Evolutionary conservation across 345 rosid genomes (phyloP).

Genomic region (Gossypium herbaceum): DNA sequence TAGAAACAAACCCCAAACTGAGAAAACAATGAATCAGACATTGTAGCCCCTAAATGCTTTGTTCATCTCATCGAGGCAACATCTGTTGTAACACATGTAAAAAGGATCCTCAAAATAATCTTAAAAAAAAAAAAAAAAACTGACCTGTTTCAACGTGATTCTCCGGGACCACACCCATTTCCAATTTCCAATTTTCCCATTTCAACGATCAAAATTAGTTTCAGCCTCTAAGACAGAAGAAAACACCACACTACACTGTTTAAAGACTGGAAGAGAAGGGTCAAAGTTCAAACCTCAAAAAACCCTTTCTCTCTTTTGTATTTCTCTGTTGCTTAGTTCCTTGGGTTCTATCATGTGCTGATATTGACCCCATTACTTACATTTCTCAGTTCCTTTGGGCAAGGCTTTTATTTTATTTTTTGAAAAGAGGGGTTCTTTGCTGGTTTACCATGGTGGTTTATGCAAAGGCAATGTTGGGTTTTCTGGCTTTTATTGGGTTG

Average conservation of each 20-base stretch:
- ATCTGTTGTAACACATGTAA: neutral
- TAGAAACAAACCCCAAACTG: neutral
- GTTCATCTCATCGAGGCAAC: neutral
- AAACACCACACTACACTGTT: neutral
- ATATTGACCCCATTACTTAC: slow-evolving; percentile 24
- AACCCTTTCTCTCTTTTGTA: neutral
- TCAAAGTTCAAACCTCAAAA: neutral
- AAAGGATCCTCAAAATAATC: neutral
- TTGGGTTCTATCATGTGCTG: slow-evolving; percentile 22
- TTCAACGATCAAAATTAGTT: neutral
- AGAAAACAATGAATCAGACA: neutral
- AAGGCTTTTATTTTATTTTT: neutral
- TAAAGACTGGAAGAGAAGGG: neutral
- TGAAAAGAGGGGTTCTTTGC: neutral
- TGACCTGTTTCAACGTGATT: neutral
- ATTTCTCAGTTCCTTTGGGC: slow-evolving; percentile 12
- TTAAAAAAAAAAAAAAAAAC: neutral
- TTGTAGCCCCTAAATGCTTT: neutral
- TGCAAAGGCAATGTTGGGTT: slow-evolving; percentile 34
- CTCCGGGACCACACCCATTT: neutral
- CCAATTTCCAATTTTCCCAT: neutral
- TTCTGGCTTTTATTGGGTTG: slow-evolving; percentile 38
- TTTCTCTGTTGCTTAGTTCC: slow-evolving; percentile 4
- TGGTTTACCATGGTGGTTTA: slow-evolving; percentile 37
- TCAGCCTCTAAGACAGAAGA: no score